Evolutionary conservation across 306 rosid genomes (phyloP).

Genomic region (Biancaea sappan): DNA sequence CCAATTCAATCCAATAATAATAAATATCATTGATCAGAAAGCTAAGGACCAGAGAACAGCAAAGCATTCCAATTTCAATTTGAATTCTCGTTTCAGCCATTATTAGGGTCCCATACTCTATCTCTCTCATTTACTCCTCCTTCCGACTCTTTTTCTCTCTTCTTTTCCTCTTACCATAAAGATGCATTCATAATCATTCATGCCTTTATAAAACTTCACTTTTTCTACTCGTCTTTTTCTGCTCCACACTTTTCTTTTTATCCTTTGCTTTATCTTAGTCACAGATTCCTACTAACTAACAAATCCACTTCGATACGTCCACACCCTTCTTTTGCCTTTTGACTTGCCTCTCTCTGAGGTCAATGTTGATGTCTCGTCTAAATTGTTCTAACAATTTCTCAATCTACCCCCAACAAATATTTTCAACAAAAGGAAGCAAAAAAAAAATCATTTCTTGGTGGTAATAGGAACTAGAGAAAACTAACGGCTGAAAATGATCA

Average conservation of each 20-base stretch:
- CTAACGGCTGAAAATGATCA: too few relatives aligned
- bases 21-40: neutral
- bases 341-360: too few relatives aligned
- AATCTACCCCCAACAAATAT: too few relatives aligned
- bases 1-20: neutral
- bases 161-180: too few relatives aligned
- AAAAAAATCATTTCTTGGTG: too few relatives aligned
- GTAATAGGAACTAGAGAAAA: neutral
- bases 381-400: too few relatives aligned
- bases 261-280: neutral
- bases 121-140: too few relatives aligned
- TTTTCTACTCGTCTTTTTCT: constrained; percentile 12
- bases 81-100: neutral
- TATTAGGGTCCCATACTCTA: neutral
- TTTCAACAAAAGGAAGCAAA: too few relatives aligned
- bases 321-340: too few relatives aligned
- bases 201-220: constrained; percentile 6
- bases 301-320: neutral
- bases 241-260: neutral
- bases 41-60: neutral
- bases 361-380: too few relatives aligned
- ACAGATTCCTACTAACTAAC: neutral
- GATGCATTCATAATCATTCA: neutral
- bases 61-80: neutral
- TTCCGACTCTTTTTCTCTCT: too few relatives aligned